Evolutionary conservation across 441 rosid species (phyloP).

Genomic region (Erodium texanum): DNA sequence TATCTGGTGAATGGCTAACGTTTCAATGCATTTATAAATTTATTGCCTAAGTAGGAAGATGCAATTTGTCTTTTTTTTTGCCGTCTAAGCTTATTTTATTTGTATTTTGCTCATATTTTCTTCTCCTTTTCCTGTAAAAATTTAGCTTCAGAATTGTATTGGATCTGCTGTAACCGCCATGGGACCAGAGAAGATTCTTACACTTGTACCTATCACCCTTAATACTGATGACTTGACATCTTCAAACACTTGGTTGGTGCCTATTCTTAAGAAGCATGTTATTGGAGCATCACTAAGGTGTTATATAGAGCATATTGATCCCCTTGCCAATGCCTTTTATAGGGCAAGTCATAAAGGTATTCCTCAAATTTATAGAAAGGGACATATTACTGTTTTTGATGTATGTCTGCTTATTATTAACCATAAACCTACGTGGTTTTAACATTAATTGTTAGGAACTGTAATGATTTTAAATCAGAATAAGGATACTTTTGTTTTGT

Average conservation of each 20-base stretch:
- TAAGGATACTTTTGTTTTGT: background rate
- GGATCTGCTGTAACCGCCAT: constrained; percentile 81
- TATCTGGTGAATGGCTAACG: background rate
- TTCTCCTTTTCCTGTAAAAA: constrained; percentile 13
- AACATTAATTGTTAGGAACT: background rate
- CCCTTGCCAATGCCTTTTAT: constrained; percentile 65
- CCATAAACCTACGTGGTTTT: background rate
- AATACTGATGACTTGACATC: constrained; percentile 42
- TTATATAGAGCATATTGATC: constrained; percentile 71
- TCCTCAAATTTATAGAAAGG: constrained; percentile 8
- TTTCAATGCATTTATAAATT: background rate
- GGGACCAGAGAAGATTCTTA: constrained; percentile 68
- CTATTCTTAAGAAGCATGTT: constrained; percentile 55
- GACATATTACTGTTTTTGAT: background rate
- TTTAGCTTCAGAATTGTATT: constrained; percentile 63
- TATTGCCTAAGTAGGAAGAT: too few relatives aligned
- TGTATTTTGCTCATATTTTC: constrained; percentile 14
- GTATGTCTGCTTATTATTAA: background rate
- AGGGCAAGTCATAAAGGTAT: constrained; percentile 59
- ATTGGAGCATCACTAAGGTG: constrained; percentile 64
- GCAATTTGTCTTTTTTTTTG: too few relatives aligned
- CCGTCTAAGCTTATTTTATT: too few relatives aligned
- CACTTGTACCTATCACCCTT: constrained; percentile 59
- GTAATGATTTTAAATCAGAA: constrained; percentile 5
- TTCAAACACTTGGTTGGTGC: constrained; percentile 68